Evolutionary conservation across 228 moss, liverwort and hornwort species (phyloP).

Genomic region (Sphagnum fallax): DNA sequence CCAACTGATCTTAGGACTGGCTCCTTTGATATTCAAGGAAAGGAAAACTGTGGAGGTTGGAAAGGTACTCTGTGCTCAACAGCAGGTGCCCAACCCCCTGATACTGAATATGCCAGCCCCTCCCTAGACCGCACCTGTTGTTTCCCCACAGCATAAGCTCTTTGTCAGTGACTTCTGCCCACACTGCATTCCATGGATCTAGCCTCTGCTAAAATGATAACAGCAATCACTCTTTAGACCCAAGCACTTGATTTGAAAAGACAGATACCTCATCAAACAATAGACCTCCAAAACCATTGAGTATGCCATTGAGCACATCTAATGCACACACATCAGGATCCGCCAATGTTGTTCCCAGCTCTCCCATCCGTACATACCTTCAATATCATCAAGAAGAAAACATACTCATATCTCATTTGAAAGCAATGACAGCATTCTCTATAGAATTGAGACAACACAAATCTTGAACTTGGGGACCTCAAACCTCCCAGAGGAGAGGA

Average conservation of each 20-base stretch:
- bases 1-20: not conserved
- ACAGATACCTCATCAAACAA: slow-evolving; percentile 29
- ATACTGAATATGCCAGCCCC: slow-evolving; percentile 35
- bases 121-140: slow-evolving; percentile 30
- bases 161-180: too few relatives aligned
- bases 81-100: slow-evolving; percentile 35
- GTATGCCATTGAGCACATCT: slow-evolving; percentile 28
- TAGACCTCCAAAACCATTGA: slow-evolving; percentile 29
- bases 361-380: slow-evolving; percentile 36
- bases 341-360: slow-evolving; percentile 28
- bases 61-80: slow-evolving; percentile 28
- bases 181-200: too few relatives aligned
- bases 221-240: too few relatives aligned
- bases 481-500: not conserved
- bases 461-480: too few relatives aligned
- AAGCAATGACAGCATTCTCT: not conserved
- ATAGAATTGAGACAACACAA: not conserved
- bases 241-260: not conserved
- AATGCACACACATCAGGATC: slow-evolving; percentile 26
- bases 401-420: not conserved
- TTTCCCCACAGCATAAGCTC: too few relatives aligned
- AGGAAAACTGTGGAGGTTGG: not conserved
- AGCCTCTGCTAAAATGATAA: too few relatives aligned
- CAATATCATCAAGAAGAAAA: not conserved
- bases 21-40: not conserved